Evolutionary conservation across 2,329 filamentous ascomycete genomes (phyloP).

Genomic region (Calonectria multiphialidica): DNA sequence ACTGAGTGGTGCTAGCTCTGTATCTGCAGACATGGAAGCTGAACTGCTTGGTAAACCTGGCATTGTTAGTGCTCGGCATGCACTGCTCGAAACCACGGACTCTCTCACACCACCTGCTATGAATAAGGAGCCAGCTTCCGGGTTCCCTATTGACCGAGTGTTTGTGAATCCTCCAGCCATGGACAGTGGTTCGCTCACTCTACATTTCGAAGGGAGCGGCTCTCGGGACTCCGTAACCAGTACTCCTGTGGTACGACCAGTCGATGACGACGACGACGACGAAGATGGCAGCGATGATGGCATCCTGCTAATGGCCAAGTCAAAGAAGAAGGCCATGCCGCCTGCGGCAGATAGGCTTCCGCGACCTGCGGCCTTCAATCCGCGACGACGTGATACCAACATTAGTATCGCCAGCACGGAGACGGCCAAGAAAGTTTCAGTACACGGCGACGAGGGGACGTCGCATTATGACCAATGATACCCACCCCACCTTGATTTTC

Average conservation of each 20-base stretch:
- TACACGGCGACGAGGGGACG: slow-evolving; percentile 50
- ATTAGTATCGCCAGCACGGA: slow-evolving; percentile 72
- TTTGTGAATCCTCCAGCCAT: slow-evolving; percentile 49
- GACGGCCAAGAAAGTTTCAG: slow-evolving; percentile 70
- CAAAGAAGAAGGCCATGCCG: slow-evolving; percentile 57
- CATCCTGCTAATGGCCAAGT: slow-evolving; percentile 65
- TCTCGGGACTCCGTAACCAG: slow-evolving; percentile 40
- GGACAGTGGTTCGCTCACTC: slow-evolving; percentile 46
- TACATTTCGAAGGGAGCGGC: slow-evolving; percentile 42
- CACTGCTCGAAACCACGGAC: slow-evolving; percentile 64
- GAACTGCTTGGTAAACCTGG: slow-evolving; percentile 68
- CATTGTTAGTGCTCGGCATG: slow-evolving; percentile 54
- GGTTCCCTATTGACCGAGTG: slow-evolving; percentile 60
- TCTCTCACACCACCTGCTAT: slow-evolving; percentile 67
- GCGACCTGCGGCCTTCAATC: slow-evolving; percentile 48
- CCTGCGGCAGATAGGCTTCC: slow-evolving; percentile 22
- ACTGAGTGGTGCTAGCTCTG: slow-evolving; percentile 73
- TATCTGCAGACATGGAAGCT: slow-evolving; percentile 72
- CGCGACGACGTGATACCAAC: slow-evolving; percentile 69
- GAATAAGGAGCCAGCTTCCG: slow-evolving; percentile 58
- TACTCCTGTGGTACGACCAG: slow-evolving; percentile 42
- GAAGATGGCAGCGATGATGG: slow-evolving; percentile 66
- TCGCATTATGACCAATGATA: slow-evolving; percentile 43
- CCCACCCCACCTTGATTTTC: slow-evolving; percentile 36
- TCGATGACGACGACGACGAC: slow-evolving; percentile 58